Conservation (phyloP, 2,329 filamentous ascomycete genomes). For the Corynespora cassiicola region DNA sequence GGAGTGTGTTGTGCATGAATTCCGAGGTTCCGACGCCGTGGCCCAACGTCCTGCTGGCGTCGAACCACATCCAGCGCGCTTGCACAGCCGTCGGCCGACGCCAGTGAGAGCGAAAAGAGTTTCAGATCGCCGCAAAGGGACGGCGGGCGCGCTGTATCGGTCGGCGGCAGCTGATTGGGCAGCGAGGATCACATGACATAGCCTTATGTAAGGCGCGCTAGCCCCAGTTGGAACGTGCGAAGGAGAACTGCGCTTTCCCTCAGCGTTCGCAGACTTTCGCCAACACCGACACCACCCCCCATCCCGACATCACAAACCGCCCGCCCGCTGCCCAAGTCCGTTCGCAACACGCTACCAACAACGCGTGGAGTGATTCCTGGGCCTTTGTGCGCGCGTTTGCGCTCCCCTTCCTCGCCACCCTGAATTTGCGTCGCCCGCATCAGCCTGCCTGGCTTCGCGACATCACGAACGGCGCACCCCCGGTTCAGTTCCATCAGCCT, state of each 20-base stretch:
- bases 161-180: constrained; percentile 1
- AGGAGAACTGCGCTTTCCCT: neutral
- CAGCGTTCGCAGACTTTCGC: constrained; percentile 17
- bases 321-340: constrained; percentile 43
- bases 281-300: constrained; percentile 31
- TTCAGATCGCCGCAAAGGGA: constrained; percentile 6
- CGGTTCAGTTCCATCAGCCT: constrained; percentile 39
- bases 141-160: constrained; percentile 1
- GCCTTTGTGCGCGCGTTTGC: constrained; percentile 34
- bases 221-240: constrained; percentile 11
- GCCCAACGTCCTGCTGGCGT: constrained; percentile 26
- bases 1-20: constrained; percentile 13
- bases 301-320: constrained; percentile 36
- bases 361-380: constrained; percentile 38
- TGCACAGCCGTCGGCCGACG: neutral
- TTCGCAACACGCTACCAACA: constrained; percentile 41
- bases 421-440: constrained; percentile 34
- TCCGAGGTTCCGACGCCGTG: constrained; percentile 25
- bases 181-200: constrained; percentile 2
- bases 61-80: constrained; percentile 25
- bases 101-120: neutral
- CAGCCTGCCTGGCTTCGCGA: constrained; percentile 39
- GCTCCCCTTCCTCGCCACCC: constrained; percentile 27
- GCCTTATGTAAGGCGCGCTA: too few species aligned
- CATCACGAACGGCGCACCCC: constrained; percentile 36